Evolutionary conservation across 495 filamentous ascomycete genomes (phyloP).

Genomic region (Pseudevernia furfuracea): DNA sequence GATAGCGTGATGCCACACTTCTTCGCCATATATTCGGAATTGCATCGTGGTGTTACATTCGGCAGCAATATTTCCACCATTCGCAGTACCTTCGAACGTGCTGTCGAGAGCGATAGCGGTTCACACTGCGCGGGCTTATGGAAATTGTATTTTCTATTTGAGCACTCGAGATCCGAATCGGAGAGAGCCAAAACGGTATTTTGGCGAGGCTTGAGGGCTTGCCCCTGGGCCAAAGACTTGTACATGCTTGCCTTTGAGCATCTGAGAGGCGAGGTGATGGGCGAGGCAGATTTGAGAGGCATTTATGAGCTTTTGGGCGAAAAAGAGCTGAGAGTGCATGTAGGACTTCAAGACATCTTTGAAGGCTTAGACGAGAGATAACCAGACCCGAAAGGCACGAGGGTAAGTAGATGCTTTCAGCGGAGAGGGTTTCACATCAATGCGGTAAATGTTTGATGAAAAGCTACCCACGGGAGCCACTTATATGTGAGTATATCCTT

Average conservation of each 20-base stretch:
- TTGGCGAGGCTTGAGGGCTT: constrained; percentile 46
- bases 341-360: constrained; percentile 35
- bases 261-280: constrained; percentile 36
- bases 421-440: background rate
- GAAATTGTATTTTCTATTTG: constrained; percentile 59
- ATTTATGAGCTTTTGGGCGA: constrained; percentile 46
- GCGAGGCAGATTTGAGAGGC: constrained; percentile 36
- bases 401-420: background rate
- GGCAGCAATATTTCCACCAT: constrained; percentile 53
- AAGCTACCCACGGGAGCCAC: too few species aligned
- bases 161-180: constrained; percentile 33
- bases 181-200: constrained; percentile 42
- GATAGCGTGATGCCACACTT: constrained; percentile 49
- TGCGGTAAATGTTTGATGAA: background rate
- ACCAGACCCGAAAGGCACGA: too few species aligned
- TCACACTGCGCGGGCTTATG: constrained; percentile 49
- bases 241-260: constrained; percentile 55
- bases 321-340: constrained; percentile 46
- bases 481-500: background rate
- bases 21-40: constrained; percentile 62
- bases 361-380: constrained; percentile 13
- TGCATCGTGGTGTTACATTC: constrained; percentile 36
- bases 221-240: constrained; percentile 70
- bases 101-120: constrained; percentile 34
- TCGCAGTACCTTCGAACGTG: constrained; percentile 63